A percentile compares a stretch with the other conserved stretches of the same genome.
phyloP scores from a whole-genome alignment of 805 yeast genomes.

The Lipomyces yamanashiensis region DNA sequence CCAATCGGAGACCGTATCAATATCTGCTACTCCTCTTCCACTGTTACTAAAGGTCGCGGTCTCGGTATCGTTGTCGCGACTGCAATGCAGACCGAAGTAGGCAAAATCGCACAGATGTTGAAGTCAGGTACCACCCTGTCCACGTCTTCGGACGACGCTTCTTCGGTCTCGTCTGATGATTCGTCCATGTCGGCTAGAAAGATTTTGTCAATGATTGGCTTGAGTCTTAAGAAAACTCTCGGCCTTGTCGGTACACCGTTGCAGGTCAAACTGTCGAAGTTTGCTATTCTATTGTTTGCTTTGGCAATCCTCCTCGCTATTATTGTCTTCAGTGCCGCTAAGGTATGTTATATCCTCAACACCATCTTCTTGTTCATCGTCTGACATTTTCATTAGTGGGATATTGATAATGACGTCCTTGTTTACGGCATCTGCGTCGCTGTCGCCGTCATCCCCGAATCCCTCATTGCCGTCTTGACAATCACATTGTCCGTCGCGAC shows the following conservation, averaged over 20 bases:
- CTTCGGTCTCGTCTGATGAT: conserved; percentile 6
- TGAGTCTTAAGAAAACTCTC: conserved; percentile 22
- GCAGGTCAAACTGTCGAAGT: conserved; percentile 72
- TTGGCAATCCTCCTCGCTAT: conserved; percentile 84
- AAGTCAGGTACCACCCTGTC: conserved; percentile 11
- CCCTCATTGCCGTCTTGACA: conserved; percentile 76
- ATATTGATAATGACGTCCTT: conserved; percentile 70
- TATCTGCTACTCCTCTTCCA: conserved; percentile 70
- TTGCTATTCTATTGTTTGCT: conserved; percentile 72
- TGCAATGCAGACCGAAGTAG: conserved; percentile 73
- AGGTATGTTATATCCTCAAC: conserved; percentile 55
- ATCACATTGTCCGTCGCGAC: conserved; percentile 86
- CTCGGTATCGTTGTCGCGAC: conserved; percentile 68
- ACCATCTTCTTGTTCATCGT: neutral
- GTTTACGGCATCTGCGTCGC: conserved; percentile 88
- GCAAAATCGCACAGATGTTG: conserved; percentile 60
- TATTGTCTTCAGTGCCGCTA: conserved; percentile 84
- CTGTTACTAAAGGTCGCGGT: conserved; percentile 79
- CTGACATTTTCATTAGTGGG: conserved; percentile 17
- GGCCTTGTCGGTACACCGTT: conserved; percentile 72
- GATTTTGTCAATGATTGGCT: neutral
- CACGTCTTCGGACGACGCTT: conserved; percentile 1
- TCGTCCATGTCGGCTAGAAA: neutral
- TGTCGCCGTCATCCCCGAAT: conserved; percentile 80
- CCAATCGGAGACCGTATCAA: conserved; percentile 78